Evolutionary conservation across 2,329 filamentous ascomycete genomes (phyloP).

Genomic region (Colletotrichum spinosum): DNA sequence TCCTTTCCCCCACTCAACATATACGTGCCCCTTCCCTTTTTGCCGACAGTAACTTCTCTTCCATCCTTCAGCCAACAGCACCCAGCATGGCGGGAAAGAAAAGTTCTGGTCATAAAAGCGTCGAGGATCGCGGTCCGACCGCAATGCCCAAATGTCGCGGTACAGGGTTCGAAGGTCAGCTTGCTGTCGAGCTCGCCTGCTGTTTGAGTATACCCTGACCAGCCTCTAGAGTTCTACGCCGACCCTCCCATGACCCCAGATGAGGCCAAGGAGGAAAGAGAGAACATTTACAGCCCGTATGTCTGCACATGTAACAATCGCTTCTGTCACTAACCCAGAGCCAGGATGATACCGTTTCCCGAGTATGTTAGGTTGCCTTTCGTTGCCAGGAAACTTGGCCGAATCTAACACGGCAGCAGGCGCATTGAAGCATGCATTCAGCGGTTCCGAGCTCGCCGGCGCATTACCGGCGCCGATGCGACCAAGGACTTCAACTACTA

Average conservation of each 20-base stretch:
- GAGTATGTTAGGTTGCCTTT: conserved; percentile 56
- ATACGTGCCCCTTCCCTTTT: too few relatives aligned
- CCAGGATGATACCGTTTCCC: conserved; percentile 63
- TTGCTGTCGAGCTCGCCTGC: background rate
- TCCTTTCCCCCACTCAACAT: too few relatives aligned
- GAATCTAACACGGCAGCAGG: conserved; percentile 51
- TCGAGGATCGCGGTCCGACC: conserved; percentile 50
- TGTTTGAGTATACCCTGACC: conserved; percentile 32
- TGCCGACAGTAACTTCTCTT: background rate
- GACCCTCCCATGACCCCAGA: conserved; percentile 82
- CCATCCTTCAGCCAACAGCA: background rate
- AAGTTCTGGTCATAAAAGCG: conserved; percentile 17
- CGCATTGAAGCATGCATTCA: conserved; percentile 89
- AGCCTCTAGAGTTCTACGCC: conserved; percentile 74
- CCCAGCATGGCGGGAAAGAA: conserved; percentile 35
- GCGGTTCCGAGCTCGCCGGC: conserved; percentile 81
- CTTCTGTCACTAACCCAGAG: background rate
- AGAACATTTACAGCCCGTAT: conserved; percentile 74
- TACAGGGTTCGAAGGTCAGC: conserved; percentile 77
- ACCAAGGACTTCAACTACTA: conserved; percentile 80
- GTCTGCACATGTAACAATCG: conserved; percentile 42
- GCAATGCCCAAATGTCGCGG: conserved; percentile 57
- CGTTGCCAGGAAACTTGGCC: background rate
- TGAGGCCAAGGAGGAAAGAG: conserved; percentile 72
- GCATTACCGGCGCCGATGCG: conserved; percentile 71